These are phyloP conservation scores for Neurospora sp. DNA, from an alignment of 2,329 filamentous ascomycete species.

Conservation along the genomic window DNA sequence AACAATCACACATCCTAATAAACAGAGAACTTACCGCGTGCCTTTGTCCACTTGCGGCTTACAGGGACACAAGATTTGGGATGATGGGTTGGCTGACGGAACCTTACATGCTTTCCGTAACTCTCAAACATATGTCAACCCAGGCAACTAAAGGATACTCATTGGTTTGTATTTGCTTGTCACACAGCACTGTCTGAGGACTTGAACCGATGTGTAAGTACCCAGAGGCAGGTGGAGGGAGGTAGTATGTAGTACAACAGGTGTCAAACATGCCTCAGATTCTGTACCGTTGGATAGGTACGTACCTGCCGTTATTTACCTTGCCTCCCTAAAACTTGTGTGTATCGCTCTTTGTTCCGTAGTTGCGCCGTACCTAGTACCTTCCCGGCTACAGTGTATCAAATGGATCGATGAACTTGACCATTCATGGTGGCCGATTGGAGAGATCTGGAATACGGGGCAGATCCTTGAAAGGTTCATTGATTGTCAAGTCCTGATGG, in stretches of 20 bases:
- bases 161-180: neutral
- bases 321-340: neutral
- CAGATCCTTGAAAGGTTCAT: neutral
- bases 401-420: neutral
- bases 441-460: neutral
- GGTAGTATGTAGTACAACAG: neutral
- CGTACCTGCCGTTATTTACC: neutral
- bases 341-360: neutral
- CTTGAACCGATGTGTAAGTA: neutral
- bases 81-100: neutral
- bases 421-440: neutral
- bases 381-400: neutral
- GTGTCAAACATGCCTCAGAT: neutral
- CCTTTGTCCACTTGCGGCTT: neutral
- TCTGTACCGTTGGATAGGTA: neutral
- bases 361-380: neutral
- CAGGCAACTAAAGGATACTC: neutral
- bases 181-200: neutral
- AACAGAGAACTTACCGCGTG: neutral
- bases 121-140: neutral
- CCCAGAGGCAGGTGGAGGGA: neutral
- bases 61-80: neutral
- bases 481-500: neutral
- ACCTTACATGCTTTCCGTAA: neutral
- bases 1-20: neutral